Percentiles rank a stretch among this genome's conserved stretches.
These are phyloP conservation scores for Mycena epipterygia DNA, from an alignment of 768 basidiomycete genomes.

Conservation along the genomic window DNA sequence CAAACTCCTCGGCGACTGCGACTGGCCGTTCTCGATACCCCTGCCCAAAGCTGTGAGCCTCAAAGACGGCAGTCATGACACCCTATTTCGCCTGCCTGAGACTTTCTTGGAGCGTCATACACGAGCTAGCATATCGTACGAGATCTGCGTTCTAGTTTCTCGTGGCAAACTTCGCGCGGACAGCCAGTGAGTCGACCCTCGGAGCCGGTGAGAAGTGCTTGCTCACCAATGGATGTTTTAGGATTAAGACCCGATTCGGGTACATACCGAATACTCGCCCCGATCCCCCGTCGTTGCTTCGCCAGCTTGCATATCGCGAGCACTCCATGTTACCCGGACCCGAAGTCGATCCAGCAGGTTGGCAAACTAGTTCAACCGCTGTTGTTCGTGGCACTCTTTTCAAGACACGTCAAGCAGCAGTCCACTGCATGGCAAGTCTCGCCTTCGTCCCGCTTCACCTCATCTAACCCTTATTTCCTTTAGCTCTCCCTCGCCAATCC, in stretches of 20 bases:
- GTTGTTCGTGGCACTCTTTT: conserved; percentile 57
- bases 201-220: not conserved
- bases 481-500: conserved; percentile 64
- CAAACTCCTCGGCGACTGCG: conserved; percentile 62
- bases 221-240: not conserved
- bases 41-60: conserved; percentile 59
- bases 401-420: conserved; percentile 54
- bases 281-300: conserved; percentile 32
- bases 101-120: conserved; percentile 67
- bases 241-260: conserved; percentile 67
- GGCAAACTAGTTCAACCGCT: conserved; percentile 60
- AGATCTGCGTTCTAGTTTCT: conserved; percentile 60
- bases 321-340: conserved; percentile 30
- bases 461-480: not conserved
- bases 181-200: conserved; percentile 53
- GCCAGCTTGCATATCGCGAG: conserved; percentile 37
- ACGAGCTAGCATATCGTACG: conserved; percentile 64
- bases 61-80: conserved; percentile 52
- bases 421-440: conserved; percentile 56
- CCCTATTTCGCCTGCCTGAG: conserved; percentile 62
- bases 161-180: conserved; percentile 63
- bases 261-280: conserved; percentile 46
- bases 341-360: conserved; percentile 60
- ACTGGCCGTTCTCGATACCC: conserved; percentile 64
- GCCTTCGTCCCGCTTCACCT: not conserved